A percentile compares a stretch with the other conserved stretches of the same genome.
Conservation (phyloP, 352 stramenopile species). For the Pythium inflatum region DNA sequence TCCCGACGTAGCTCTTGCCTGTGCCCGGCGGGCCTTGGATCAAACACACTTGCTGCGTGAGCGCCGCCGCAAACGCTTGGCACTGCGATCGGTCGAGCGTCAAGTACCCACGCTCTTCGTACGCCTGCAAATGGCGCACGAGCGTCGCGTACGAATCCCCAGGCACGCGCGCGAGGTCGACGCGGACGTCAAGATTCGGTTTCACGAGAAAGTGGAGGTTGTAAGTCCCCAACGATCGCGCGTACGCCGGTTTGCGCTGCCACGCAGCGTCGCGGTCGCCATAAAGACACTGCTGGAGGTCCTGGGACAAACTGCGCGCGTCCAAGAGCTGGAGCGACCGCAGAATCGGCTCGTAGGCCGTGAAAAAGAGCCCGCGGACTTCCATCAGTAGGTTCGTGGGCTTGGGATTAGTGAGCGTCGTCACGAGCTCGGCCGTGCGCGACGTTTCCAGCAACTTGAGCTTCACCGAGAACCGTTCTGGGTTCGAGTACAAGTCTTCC, state of each 20-base stretch:
- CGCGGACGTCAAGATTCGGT: background rate
- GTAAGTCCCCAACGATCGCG: background rate
- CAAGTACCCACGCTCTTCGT: conserved; percentile 22
- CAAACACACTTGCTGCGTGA: conserved; percentile 71
- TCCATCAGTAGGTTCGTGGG: conserved; percentile 44
- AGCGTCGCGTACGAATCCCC: conserved; percentile 6
- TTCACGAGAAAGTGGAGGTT: conserved; percentile 22
- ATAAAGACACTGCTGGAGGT: conserved; percentile 46
- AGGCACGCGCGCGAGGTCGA: conserved; percentile 8
- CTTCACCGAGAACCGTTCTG: conserved; percentile 34
- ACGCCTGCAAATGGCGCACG: background rate
- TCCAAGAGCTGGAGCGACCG: conserved; percentile 41
- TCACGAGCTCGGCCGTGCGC: conserved; percentile 12
- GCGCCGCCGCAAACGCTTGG: conserved; percentile 63
- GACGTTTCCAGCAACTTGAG: conserved; percentile 15
- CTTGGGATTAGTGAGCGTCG: background rate
- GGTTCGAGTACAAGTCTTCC: conserved; percentile 32
- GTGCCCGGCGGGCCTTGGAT: conserved; percentile 84
- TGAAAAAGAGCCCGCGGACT: conserved; percentile 58
- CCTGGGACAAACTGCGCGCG: conserved; percentile 28
- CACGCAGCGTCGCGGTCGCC: conserved; percentile 23
- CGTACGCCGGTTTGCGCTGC: conserved; percentile 24
- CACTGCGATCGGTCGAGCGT: conserved; percentile 63
- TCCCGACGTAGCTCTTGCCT: conserved; percentile 87
- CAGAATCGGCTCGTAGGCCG: conserved; percentile 54